These are phyloP conservation scores for Stagonosporopsis vannaccii DNA, from an alignment of 2,329 filamentous ascomycete species.

Conservation along the genomic window DNA sequence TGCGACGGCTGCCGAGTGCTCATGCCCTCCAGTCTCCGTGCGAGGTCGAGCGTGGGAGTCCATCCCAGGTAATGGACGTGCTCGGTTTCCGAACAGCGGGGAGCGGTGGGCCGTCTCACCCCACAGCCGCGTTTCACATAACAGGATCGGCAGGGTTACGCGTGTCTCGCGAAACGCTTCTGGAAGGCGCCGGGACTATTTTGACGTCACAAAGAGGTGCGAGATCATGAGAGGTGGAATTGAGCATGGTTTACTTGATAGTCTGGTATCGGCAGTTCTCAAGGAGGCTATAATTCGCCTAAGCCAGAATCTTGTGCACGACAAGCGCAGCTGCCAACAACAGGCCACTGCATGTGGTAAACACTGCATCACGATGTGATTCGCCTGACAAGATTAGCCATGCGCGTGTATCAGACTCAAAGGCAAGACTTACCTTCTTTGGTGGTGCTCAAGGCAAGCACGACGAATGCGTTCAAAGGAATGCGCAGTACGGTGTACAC, in stretches of 20 bases:
- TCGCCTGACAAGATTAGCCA: slow-evolving; percentile 33
- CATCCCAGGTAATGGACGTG: slow-evolving; percentile 5
- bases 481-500: slow-evolving; percentile 66
- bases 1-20: slow-evolving; percentile 15
- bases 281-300: slow-evolving; percentile 8
- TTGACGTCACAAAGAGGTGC: slow-evolving; percentile 11
- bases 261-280: slow-evolving; percentile 16
- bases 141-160: slow-evolving; percentile 15
- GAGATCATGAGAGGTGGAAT: slow-evolving; percentile 6
- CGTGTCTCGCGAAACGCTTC: slow-evolving; percentile 12
- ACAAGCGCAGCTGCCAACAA: slow-evolving; percentile 37
- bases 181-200: slow-evolving; percentile 2
- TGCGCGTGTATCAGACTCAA: background rate
- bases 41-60: background rate
- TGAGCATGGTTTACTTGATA: background rate
- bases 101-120: slow-evolving; percentile 9
- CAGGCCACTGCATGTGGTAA: slow-evolving; percentile 40
- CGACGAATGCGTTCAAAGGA: slow-evolving; percentile 60
- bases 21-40: slow-evolving; percentile 11
- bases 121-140: slow-evolving; percentile 17
- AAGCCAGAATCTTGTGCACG: slow-evolving; percentile 36
- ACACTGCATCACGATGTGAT: slow-evolving; percentile 40
- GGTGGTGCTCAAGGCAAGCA: slow-evolving; percentile 42
- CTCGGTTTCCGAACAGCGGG: slow-evolving; percentile 23
- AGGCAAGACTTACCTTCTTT: slow-evolving; percentile 36